Conservation (phyloP, 352 stramenopile species). For the Globisporangium abappressorium region DNA sequence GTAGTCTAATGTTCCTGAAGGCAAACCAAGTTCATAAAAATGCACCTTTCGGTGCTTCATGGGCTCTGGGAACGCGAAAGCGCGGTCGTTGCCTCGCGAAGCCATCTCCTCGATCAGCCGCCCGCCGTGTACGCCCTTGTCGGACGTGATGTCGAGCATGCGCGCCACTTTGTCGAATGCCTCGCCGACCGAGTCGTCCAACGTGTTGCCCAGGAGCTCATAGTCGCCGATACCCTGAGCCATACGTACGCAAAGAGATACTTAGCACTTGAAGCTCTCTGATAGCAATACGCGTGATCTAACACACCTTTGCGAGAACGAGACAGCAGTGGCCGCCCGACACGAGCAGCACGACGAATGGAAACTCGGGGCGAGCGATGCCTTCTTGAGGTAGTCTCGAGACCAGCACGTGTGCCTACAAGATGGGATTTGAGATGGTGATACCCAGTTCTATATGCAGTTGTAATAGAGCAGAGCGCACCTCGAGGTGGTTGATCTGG, state of each 20-base stretch:
- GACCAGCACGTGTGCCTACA: conserved; percentile 94
- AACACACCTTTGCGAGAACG: conserved; percentile 76
- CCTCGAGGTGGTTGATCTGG: conserved; percentile 97
- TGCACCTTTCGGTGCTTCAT: conserved; percentile 79
- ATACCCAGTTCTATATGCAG: not conserved
- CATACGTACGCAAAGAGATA: conserved; percentile 18
- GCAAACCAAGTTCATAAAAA: not conserved
- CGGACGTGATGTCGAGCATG: conserved; percentile 86
- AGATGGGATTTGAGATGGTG: not conserved
- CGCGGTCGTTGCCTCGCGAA: conserved; percentile 84
- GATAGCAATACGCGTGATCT: not conserved
- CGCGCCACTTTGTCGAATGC: conserved; percentile 98
- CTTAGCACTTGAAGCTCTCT: not conserved
- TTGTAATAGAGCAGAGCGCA: conserved; percentile 6
- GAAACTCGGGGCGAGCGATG: conserved; percentile 79
- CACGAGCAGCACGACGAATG: conserved; percentile 97
- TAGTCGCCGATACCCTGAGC: conserved; percentile 89
- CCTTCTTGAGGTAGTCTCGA: conserved; percentile 79
- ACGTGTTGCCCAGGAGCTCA: conserved; percentile 92
- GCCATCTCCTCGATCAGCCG: conserved; percentile 94
- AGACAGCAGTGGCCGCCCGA: conserved; percentile 98
- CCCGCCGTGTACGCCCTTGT: conserved; percentile 79
- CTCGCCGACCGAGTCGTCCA: conserved; percentile 98
- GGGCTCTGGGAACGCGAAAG: conserved; percentile 90
- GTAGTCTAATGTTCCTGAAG: not conserved